A percentile compares a stretch with the other conserved stretches of the same genome.
Conservation (phyloP, 345 rosid species). For the Citropsis articulata region DNA sequence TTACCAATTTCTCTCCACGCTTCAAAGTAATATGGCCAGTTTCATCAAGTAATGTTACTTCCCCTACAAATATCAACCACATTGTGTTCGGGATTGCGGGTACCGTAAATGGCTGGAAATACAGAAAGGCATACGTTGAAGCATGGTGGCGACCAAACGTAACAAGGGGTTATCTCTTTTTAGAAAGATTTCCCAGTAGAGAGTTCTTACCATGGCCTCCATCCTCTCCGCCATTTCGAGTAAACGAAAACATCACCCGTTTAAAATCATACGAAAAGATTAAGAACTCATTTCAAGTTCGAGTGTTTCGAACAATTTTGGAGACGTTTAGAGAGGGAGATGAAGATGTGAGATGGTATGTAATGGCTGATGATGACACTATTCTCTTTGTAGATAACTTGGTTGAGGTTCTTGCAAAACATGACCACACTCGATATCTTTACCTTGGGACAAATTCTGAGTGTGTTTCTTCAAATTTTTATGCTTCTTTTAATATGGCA, state of each 20-base stretch:
- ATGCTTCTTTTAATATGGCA: constrained; percentile 53
- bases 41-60: neutral
- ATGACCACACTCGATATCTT: constrained; percentile 44
- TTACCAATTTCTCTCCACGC: neutral
- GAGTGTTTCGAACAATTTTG: constrained; percentile 42
- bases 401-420: constrained; percentile 38
- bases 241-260: constrained; percentile 43
- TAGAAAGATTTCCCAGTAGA: constrained; percentile 40
- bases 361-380: constrained; percentile 65
- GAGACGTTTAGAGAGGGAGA: constrained; percentile 38
- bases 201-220: constrained; percentile 49
- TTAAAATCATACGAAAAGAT: constrained; percentile 16
- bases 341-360: constrained; percentile 43
- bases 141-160: constrained; percentile 67
- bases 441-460: constrained; percentile 58
- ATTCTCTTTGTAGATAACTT: constrained; percentile 47
- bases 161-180: constrained; percentile 53
- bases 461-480: constrained; percentile 27
- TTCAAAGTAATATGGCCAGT: neutral
- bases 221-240: constrained; percentile 40
- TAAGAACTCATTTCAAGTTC: constrained; percentile 28
- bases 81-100: constrained; percentile 45
- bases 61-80: constrained; percentile 45
- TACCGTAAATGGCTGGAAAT: constrained; percentile 38
- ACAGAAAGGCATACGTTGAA: constrained; percentile 43